Conservation (phyloP, 2,329 filamentous ascomycete genomes). For the Setomelanomma holmii region DNA sequence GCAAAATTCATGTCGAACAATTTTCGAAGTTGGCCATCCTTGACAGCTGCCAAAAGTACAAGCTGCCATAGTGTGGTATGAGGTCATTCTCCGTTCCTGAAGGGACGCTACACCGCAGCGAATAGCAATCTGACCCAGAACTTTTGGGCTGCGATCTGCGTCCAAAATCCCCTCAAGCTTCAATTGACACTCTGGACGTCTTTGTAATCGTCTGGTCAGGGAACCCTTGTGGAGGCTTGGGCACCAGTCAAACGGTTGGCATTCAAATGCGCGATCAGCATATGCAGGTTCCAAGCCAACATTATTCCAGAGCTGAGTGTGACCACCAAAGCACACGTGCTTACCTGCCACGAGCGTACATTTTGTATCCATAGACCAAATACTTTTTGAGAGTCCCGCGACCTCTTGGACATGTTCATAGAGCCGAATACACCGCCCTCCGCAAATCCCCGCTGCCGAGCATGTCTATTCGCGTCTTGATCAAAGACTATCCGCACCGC, state of each 20-base stretch:
- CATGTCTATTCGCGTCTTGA: constrained; percentile 73
- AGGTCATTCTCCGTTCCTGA: neutral
- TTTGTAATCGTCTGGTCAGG: constrained; percentile 2
- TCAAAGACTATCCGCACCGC: constrained; percentile 85
- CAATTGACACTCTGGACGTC: neutral
- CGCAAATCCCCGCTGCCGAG: constrained; percentile 25
- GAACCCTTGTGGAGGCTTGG: constrained; percentile 21
- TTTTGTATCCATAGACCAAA: constrained; percentile 2
- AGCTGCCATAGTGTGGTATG: neutral
- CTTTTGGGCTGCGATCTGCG: neutral
- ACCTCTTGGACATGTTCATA: constrained; percentile 32
- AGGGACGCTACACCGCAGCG: neutral
- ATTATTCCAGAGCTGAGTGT: constrained; percentile 21
- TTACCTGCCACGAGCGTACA: constrained; percentile 20
- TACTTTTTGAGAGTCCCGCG: constrained; percentile 1
- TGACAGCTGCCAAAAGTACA: neutral
- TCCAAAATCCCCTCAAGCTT: neutral
- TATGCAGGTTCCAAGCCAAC: constrained; percentile 13
- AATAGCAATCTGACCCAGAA: neutral
- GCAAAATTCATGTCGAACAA: too few relatives aligned
- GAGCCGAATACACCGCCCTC: constrained; percentile 7
- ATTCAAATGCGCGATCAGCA: constrained; percentile 19
- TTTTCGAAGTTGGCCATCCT: too few relatives aligned
- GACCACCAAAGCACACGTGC: constrained; percentile 33
- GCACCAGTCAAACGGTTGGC: constrained; percentile 23